Percentiles rank a stretch among this genome's conserved stretches.
Evolutionary conservation across 352 stramenopile species (phyloP).

Genomic region (Elongisporangium prolatum): DNA sequence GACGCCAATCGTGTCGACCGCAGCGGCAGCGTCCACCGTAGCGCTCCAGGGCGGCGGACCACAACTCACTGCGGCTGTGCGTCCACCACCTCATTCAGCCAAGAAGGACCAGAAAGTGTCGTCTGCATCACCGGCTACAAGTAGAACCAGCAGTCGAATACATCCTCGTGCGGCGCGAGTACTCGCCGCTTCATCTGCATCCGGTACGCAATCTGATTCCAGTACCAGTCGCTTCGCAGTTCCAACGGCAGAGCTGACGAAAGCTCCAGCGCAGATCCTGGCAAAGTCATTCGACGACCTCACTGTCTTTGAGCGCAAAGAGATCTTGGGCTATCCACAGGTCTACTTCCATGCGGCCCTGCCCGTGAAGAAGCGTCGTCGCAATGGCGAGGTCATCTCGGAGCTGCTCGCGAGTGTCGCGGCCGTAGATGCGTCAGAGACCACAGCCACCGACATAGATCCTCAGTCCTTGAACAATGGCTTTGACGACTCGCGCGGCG

Average conservation of each 20-base stretch:
- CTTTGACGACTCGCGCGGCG: constrained; percentile 96
- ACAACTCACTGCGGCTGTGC: neutral
- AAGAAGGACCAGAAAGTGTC: neutral
- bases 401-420: constrained; percentile 11
- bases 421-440: neutral
- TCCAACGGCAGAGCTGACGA: neutral
- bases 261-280: neutral
- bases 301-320: constrained; percentile 36
- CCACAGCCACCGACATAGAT: constrained; percentile 8
- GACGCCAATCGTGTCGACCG: neutral
- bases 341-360: constrained; percentile 46
- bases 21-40: neutral
- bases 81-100: neutral
- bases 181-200: neutral
- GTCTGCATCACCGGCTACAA: neutral
- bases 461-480: constrained; percentile 84
- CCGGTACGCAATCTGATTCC: neutral
- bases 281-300: constrained; percentile 19
- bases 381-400: constrained; percentile 25
- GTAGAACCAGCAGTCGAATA: neutral
- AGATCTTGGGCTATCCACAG: constrained; percentile 45
- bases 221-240: neutral
- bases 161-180: neutral
- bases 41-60: neutral
- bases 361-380: constrained; percentile 24